Base-by-base conservation (phyloP, 75 land plant genomes). In the Selaginella tamariscina region DNA sequence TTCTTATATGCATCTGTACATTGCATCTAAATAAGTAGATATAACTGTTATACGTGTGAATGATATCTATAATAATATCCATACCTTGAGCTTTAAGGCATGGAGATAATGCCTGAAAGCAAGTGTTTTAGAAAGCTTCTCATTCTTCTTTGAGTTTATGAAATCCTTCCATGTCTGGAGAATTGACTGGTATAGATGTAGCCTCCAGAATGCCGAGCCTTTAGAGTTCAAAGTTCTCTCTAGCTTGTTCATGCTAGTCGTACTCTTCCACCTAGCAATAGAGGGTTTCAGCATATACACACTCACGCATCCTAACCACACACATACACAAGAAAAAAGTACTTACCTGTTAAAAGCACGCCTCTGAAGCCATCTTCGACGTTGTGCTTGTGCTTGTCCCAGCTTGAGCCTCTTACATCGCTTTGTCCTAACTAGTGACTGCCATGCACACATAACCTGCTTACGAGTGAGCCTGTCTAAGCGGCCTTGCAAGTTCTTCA, bases 71-170 rank as follows among this genome's bases (percentile, higher is more conserved):
- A 11, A 49, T 20, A 49, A 11, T 11, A 49, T 2, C 62, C 62
- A 23, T 59, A 59, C 62, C 62, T 27, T 59, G 9, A 21, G 21
- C 27, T 23, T 21, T 5, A 59, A 26, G 26, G 21, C 21, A n/a
- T 59, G 62, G n/a, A 59, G 26, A n/a, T 59, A 59, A n/a, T 59
- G 62, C 62, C 21, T 59, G 62, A 59, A 26, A 21, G 24, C 21
- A 5, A 59, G 2, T 59, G 62, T 27, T 59, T 59, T 59, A 9
- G 8, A 23, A 59, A 59, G 23, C 62, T 59, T 59, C 21, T 59
- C 26, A 8, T 59, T 21, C 8, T 23, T 59, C 21, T 59, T 59
- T 9, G 21, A 23, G 26, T 59, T 5, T 27, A 59, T 59, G 62
- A 59, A 21, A 2, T n/a, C 62, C 23, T 59, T 59, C 62, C 62